These are phyloP conservation scores for Cyberlindnera mrakii DNA, from an alignment of 805 yeast genomes.

Conservation along the genomic window DNA sequence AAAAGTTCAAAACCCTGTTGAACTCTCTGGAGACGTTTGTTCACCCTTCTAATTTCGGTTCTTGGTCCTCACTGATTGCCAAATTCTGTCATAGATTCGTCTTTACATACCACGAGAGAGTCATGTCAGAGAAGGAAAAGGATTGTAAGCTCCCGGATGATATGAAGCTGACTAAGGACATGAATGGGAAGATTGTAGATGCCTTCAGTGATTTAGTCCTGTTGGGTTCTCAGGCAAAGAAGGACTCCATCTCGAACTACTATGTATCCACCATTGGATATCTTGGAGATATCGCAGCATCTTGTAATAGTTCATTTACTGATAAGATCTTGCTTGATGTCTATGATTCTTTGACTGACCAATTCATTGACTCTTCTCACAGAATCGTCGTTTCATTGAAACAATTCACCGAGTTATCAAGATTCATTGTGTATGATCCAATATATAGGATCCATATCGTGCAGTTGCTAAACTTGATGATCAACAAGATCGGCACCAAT, in stretches of 20 bases:
- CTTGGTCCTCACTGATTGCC: conserved; percentile 74
- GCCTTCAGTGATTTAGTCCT: conserved; percentile 47
- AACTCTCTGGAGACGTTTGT: conserved; percentile 72
- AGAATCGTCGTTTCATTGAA: conserved; percentile 69
- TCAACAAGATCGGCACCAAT: conserved; percentile 85
- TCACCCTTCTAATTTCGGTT: conserved; percentile 90
- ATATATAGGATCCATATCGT: conserved; percentile 73
- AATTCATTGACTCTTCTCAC: conserved; percentile 69
- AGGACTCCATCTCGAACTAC: conserved; percentile 45
- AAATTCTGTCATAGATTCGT: conserved; percentile 57
- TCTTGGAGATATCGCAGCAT: conserved; percentile 54
- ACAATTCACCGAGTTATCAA: conserved; percentile 55
- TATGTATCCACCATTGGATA: conserved; percentile 54
- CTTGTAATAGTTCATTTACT: conserved; percentile 32
- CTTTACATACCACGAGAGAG: conserved; percentile 54
- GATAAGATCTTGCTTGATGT: conserved; percentile 59
- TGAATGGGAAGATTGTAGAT: conserved; percentile 30
- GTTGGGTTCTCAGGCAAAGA: conserved; percentile 77
- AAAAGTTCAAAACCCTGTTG: conserved; percentile 46
- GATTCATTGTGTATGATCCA: conserved; percentile 60
- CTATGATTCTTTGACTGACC: conserved; percentile 64
- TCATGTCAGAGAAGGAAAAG: conserved; percentile 38
- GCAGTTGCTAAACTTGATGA: conserved; percentile 57
- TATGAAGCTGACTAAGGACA: conserved; percentile 25
- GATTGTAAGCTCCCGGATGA: conserved; percentile 24